A percentile compares a stretch with the other conserved stretches of the same genome.
phyloP scores from a whole-genome alignment of 805 yeast genomes.

The Dipodascus geniculatus region DNA sequence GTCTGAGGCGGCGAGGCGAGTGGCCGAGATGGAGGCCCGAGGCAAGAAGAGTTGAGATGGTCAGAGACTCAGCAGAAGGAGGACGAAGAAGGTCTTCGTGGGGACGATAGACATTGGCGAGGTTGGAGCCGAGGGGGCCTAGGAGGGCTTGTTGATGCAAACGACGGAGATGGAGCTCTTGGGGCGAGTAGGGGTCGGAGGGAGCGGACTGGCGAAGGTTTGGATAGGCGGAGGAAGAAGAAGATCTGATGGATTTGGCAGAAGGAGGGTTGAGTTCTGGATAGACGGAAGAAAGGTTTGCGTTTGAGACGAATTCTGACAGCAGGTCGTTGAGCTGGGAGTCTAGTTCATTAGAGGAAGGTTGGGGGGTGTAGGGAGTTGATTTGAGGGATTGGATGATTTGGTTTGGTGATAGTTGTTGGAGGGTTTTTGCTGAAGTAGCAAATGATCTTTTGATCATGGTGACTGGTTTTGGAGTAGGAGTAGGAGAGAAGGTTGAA shows the following conservation, averaged over 20 bases:
- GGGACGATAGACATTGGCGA: conserved; percentile 58
- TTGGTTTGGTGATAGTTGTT: neutral
- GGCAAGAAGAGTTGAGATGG: conserved; percentile 64
- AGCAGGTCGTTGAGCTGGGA: conserved; percentile 19
- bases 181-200: conserved; percentile 57
- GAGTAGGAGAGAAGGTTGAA: neutral
- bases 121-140: conserved; percentile 51
- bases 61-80: conserved; percentile 39
- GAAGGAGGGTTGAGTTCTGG: neutral
- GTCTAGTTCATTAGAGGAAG: conserved; percentile 12
- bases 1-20: conserved; percentile 54
- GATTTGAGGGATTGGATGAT: neutral
- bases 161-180: conserved; percentile 69
- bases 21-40: conserved; percentile 96
- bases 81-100: conserved; percentile 55
- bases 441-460: neutral
- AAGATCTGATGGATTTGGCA: conserved; percentile 1
- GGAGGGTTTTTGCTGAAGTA: neutral
- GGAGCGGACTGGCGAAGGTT: conserved; percentile 48
- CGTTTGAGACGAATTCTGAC: conserved; percentile 19
- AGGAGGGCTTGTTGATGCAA: conserved; percentile 44
- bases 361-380: neutral
- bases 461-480: neutral
- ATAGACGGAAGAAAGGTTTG: conserved; percentile 11
- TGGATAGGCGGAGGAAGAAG: conserved; percentile 34